phyloP scores from a whole-genome alignment of 768 basidiomycete species.

The Phlebiopsis gigantea region DNA sequence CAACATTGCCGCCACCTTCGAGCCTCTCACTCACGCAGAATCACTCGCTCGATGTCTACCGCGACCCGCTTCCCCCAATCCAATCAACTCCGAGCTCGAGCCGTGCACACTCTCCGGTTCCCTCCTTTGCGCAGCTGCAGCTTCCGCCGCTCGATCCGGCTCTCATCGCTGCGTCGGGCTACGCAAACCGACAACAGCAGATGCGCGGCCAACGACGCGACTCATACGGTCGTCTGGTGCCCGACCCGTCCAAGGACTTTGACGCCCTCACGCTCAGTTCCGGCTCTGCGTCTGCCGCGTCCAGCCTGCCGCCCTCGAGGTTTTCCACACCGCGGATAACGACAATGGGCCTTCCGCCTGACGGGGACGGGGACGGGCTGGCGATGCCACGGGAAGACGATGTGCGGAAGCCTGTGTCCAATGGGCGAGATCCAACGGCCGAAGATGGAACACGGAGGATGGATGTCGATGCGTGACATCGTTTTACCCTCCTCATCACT shows the following conservation, averaged over 20 bases:
- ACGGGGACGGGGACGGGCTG: constrained; percentile 13
- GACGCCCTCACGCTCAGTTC: constrained; percentile 20
- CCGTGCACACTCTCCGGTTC: constrained; percentile 12
- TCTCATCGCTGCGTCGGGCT: constrained; percentile 4
- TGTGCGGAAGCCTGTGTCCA: background rate
- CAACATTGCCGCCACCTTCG: constrained; percentile 12
- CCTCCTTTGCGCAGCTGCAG: constrained; percentile 11
- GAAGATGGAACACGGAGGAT: background rate
- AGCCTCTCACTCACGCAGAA: constrained; percentile 15
- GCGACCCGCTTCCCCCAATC: constrained; percentile 15
- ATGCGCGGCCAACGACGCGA: constrained; percentile 8
- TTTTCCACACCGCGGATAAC: constrained; percentile 20
- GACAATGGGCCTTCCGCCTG: constrained; percentile 16
- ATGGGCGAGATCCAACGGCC: background rate
- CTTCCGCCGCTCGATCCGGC: constrained; percentile 15
- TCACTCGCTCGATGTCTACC: constrained; percentile 6
- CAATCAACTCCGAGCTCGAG: constrained; percentile 11
- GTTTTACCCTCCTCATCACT: background rate
- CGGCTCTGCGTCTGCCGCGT: constrained; percentile 11
- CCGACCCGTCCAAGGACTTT: constrained; percentile 13
- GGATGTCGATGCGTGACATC: background rate
- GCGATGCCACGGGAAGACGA: background rate
- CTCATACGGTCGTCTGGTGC: constrained; percentile 2
- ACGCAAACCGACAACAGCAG: background rate
- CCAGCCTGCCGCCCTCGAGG: constrained; percentile 11